Evolutionary conservation across 2,329 filamentous ascomycete species (phyloP), one percentile per base, ranked within the genome.

Genomic region (Phyllosticta paracitricarpa): DNA sequence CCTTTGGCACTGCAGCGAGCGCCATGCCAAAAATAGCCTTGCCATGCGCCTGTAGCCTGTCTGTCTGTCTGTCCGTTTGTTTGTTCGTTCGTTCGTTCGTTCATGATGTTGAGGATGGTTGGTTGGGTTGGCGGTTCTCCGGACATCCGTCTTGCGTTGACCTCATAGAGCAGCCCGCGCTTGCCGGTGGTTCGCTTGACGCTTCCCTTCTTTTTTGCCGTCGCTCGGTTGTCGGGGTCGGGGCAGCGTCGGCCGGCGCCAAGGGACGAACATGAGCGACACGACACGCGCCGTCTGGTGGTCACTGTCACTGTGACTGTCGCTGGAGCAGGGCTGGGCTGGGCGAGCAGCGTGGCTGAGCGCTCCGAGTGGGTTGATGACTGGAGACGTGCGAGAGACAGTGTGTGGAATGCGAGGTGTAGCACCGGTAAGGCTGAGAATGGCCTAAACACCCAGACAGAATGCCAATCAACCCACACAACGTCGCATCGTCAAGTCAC

Each of bases 11-110:
- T 60, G 58, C 58, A 60, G 53, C 35, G 58, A 60, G 53, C 35
- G 58, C 33, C 58, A 54, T 48, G 58, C 58, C 55, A 60, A 55
- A 60, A 55, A 55, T 60, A 60, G 58, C 35, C 52, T 52, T 51
- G 28, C 28, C 28, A 30, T 30, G 58, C 58, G 51, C 58, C 35
- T 51, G 28, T 60, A 28, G 56, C 56, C 56, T 48, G 28, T 12
- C 51, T 59, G 51, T 22, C 51, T 17, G 28, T 28, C 26, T 5
- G 26, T 2, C 26, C 7, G 26, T 1, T 8, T 28, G 26, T 4
- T 8, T 28, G 26, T 4, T 8, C 9, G 28, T 6, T 8, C 9
- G 28, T 30, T 8, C 28, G 28, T 30, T 8, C 9, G 28, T 30
- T 7, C 26, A 28, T 28, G 7, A 8, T 8, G 2, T 30, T 6